These are phyloP conservation scores for Musa beccarii DNA, from an alignment of 176 grass and related monocot genomes.

Conservation along the genomic window DNA sequence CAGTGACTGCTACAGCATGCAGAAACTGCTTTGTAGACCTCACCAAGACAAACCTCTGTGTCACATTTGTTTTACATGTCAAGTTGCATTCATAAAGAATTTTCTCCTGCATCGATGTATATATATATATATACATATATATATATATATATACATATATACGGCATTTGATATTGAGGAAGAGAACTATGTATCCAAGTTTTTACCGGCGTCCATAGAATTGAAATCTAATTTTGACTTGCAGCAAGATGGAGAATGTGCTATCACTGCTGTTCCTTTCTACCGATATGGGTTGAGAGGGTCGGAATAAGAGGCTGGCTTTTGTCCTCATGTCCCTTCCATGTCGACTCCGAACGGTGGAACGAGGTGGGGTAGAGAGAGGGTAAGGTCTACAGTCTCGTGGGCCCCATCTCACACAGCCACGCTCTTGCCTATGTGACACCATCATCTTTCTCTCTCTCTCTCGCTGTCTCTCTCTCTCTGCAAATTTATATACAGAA, in stretches of 20 bases:
- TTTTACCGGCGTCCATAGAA: no score
- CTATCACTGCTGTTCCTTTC: neutral
- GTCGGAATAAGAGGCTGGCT: slow-evolving; percentile 2
- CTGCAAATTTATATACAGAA: neutral
- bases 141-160: no score
- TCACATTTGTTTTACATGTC: no score
- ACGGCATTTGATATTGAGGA: no score
- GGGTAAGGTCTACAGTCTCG: neutral
- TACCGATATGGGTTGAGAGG: neutral
- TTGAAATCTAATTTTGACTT: neutral
- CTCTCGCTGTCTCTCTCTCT: neutral
- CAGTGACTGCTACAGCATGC: no score
- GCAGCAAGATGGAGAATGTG: neutral
- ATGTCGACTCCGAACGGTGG: no score
- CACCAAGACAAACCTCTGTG: no score
- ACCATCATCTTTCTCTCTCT: neutral
- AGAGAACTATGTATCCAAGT: no score
- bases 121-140: no score
- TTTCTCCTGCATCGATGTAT: no score
- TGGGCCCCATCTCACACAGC: neutral
- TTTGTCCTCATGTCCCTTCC: neutral
- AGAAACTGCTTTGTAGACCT: no score
- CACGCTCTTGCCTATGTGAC: neutral
- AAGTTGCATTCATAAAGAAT: no score
- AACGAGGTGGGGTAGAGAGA: neutral